These are phyloP conservation scores for Microsporum audouinii DNA, from an alignment of 2,329 filamentous ascomycete genomes.

Conservation along the genomic window DNA sequence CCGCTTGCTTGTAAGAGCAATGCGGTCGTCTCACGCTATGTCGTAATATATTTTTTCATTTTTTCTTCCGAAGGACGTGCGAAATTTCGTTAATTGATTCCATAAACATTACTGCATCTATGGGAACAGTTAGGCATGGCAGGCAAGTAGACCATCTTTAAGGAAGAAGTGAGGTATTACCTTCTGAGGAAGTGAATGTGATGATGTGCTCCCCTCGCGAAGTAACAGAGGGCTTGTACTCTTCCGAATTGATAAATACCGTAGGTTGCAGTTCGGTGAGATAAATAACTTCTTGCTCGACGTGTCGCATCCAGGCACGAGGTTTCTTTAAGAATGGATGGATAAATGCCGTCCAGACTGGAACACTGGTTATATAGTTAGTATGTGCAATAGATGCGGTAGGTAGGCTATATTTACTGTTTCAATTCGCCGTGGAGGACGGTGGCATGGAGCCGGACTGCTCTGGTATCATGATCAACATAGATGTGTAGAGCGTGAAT, in stretches of 20 bases:
- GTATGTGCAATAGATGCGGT: background rate
- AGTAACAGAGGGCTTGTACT: slow-evolving; percentile 36
- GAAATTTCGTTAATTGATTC: background rate
- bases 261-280: slow-evolving; percentile 43
- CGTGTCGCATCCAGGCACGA: slow-evolving; percentile 37
- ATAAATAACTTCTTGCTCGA: slow-evolving; percentile 34
- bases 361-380: slow-evolving; percentile 30
- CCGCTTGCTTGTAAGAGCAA: background rate
- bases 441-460: slow-evolving; percentile 47
- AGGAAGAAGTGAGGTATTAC: slow-evolving; percentile 14
- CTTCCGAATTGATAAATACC: slow-evolving; percentile 38
- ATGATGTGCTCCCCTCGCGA: slow-evolving; percentile 30
- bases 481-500: slow-evolving; percentile 46
- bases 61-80: background rate
- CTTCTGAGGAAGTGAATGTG: slow-evolving; percentile 25
- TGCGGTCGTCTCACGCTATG: background rate
- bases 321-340: slow-evolving; percentile 37
- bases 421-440: slow-evolving; percentile 42
- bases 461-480: slow-evolving; percentile 40
- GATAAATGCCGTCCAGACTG: slow-evolving; percentile 52
- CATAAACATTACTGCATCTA: background rate
- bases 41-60: background rate
- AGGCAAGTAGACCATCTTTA: background rate
- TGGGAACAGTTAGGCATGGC: background rate
- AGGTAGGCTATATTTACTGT: slow-evolving; percentile 24